phyloP scores from a whole-genome alignment of 768 basidiomycete genomes.

The Arthromyces matolae region DNA sequence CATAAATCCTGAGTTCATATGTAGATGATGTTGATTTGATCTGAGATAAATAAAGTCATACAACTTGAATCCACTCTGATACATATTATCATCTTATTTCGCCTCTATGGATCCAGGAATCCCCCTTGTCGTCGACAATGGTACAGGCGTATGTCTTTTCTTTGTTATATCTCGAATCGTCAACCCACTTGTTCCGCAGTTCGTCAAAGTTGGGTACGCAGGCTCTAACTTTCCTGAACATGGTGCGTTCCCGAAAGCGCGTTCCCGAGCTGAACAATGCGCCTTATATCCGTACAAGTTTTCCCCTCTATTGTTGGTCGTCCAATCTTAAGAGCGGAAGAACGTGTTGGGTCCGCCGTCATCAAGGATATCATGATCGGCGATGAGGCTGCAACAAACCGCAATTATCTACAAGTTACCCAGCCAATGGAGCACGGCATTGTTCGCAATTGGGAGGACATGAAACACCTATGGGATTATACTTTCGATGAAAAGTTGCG shows the following conservation, averaged over 20 bases:
- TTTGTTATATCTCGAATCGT: constrained; percentile 3
- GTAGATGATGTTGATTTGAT: no score
- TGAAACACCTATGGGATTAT: constrained; percentile 97
- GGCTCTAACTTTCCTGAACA: constrained; percentile 94
- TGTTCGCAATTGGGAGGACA: constrained; percentile 98
- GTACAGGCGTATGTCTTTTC: constrained; percentile 67
- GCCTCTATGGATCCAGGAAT: constrained; percentile 46
- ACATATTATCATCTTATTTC: no score
- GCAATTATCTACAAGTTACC: constrained; percentile 93
- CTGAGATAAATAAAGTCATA: no score
- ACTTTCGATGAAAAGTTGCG: constrained; percentile 95
- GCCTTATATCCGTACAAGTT: constrained; percentile 41
- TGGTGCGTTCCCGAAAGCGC: constrained; percentile 50
- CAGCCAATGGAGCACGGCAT: constrained; percentile 99
- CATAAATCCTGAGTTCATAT: no score
- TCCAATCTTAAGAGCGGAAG: constrained; percentile 95
- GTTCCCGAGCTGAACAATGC: background rate
- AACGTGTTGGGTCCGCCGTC: constrained; percentile 78
- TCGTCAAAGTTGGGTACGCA: constrained; percentile 88
- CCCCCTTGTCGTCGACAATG: constrained; percentile 83
- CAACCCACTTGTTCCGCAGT: constrained; percentile 41
- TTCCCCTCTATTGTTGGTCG: constrained; percentile 97
- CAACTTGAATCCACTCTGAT: no score
- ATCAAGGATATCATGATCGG: constrained; percentile 99
- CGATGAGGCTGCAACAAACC: constrained; percentile 91